phyloP scores from a whole-genome alignment of 2,329 filamentous ascomycete genomes.

The Fonsecaea nubica region DNA sequence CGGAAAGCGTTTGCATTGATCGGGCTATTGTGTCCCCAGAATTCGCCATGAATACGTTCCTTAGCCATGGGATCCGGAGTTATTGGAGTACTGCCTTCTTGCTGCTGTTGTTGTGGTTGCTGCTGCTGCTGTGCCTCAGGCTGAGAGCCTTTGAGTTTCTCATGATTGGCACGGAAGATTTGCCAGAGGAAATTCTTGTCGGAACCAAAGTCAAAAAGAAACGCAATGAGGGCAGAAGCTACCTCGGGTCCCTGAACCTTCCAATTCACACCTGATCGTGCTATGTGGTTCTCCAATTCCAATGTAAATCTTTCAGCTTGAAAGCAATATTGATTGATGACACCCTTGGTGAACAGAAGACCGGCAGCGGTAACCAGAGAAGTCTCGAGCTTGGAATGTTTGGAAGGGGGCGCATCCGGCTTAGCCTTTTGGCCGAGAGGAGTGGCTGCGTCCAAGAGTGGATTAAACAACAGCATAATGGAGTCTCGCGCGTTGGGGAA shows the following conservation, averaged over 20 bases:
- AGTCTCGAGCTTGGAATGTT: constrained; percentile 50
- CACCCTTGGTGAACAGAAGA: constrained; percentile 51
- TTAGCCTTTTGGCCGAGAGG: constrained; percentile 29
- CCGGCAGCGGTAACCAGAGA: constrained; percentile 63
- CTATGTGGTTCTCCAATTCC: constrained; percentile 57
- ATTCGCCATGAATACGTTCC: constrained; percentile 34
- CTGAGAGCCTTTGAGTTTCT: constrained; percentile 25
- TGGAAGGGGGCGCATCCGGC: constrained; percentile 41
- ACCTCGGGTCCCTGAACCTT: constrained; percentile 63
- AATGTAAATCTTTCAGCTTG: constrained; percentile 51
- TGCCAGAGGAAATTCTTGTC: constrained; percentile 45
- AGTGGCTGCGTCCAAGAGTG: constrained; percentile 49
- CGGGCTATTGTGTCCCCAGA: constrained; percentile 33
- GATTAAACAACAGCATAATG: constrained; percentile 62
- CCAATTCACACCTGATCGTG: constrained; percentile 55
- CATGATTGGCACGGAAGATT: constrained; percentile 38
- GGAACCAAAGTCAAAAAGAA: constrained; percentile 62
- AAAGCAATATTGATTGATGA: constrained; percentile 48
- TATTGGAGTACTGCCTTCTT: background rate
- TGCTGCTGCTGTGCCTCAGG: constrained; percentile 13
- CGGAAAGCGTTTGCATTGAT: constrained; percentile 16
- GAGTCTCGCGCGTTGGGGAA: constrained; percentile 64
- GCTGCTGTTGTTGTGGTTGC: background rate
- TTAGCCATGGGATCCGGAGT: constrained; percentile 26
- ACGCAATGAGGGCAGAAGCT: constrained; percentile 61